phyloP scores from a whole-genome alignment of 768 basidiomycete genomes.

The Saitozyma sp. region DNA sequence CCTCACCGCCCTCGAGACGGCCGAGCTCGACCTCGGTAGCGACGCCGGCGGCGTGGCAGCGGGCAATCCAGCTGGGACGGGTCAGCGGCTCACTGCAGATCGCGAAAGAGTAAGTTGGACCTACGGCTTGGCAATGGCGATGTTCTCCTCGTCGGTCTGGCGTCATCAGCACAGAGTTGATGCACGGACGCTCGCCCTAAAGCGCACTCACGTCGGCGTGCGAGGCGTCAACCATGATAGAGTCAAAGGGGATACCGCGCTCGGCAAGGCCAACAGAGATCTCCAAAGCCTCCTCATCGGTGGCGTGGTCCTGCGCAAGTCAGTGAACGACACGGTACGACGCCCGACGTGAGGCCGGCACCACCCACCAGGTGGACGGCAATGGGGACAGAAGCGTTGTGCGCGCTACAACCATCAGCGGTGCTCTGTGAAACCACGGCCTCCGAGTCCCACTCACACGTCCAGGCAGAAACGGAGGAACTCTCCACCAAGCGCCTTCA shows the following conservation, averaged over 20 bases:
- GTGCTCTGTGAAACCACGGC: not conserved
- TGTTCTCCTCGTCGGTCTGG: constrained; percentile 49
- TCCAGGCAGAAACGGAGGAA: constrained; percentile 49
- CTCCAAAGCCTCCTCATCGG: constrained; percentile 51
- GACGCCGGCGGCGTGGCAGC: constrained; percentile 49
- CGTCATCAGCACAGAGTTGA: not conserved
- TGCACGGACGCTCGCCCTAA: not conserved
- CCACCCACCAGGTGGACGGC: constrained; percentile 43
- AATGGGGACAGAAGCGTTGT: constrained; percentile 52
- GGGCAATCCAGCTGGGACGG: constrained; percentile 34
- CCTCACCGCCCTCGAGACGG: constrained; percentile 51
- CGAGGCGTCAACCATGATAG: constrained; percentile 53
- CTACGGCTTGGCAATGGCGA: constrained; percentile 42
- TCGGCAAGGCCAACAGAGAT: constrained; percentile 51
- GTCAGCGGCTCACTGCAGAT: too few relatives aligned
- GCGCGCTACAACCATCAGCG: constrained; percentile 34
- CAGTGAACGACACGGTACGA: too few relatives aligned
- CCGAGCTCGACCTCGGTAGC: constrained; percentile 54
- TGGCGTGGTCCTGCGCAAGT: constrained; percentile 42
- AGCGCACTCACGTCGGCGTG: constrained; percentile 45
- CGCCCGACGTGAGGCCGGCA: too few relatives aligned
- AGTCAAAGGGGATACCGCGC: constrained; percentile 52
- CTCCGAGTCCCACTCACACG: constrained; percentile 22
- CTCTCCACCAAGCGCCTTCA: constrained; percentile 41
- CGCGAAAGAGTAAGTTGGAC: too few relatives aligned